phyloP scores from a whole-genome alignment of 2,329 filamentous ascomycete genomes.

The Diaporthe vexans region DNA sequence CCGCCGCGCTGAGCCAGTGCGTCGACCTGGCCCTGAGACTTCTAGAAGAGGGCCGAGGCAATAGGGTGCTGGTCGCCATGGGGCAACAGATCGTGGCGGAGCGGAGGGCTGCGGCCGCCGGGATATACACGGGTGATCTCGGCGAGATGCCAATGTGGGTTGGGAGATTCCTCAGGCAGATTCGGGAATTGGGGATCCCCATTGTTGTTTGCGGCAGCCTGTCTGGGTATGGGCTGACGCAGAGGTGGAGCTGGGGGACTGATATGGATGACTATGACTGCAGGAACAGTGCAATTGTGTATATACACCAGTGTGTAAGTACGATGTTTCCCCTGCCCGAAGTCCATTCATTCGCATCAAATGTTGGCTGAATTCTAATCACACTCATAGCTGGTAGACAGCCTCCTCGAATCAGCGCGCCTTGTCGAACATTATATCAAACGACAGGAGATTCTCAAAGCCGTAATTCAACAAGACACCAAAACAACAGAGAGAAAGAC shows the following conservation, averaged over 20 bases:
- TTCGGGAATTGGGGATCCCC: neutral
- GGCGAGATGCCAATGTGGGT: neutral
- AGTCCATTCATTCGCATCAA: no score
- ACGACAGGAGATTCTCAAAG: neutral
- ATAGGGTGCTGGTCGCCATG: slow-evolving; percentile 3
- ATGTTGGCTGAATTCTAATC: neutral
- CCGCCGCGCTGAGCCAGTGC: neutral
- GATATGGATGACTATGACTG: slow-evolving; percentile 18
- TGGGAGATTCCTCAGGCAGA: neutral
- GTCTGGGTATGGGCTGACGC: slow-evolving; percentile 10
- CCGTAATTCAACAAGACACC: neutral
- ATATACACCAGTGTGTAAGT: slow-evolving; percentile 15
- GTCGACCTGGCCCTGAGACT: slow-evolving; percentile 2
- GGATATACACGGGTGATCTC: neutral
- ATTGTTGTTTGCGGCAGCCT: neutral
- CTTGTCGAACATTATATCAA: neutral
- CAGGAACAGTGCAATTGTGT: neutral
- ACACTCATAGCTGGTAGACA: neutral
- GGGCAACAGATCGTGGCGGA: slow-evolving; percentile 7
- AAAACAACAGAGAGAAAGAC: neutral
- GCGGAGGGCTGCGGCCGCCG: neutral
- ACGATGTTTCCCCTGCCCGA: no score
- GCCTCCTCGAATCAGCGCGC: neutral
- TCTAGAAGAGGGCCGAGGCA: neutral
- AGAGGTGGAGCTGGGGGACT: neutral